Percentiles rank a stretch among this genome's conserved stretches.
Conservation (phyloP, 2,329 filamentous ascomycete species). For the Neopestalotiopsis sp. region DNA sequence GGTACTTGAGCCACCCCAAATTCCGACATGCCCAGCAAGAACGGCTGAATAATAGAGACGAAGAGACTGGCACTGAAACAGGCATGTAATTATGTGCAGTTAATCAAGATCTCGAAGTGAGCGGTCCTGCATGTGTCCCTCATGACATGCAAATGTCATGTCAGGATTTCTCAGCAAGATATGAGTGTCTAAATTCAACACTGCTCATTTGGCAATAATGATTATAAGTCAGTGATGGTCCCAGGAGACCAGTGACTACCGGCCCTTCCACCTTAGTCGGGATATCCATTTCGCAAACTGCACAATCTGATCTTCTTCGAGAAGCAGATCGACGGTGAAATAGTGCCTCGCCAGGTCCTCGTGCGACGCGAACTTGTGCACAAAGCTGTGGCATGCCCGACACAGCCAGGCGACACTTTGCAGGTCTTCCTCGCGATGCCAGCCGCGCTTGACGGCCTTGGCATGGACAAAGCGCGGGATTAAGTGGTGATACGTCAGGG, state of each 20-base stretch:
- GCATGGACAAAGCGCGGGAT: constrained; percentile 80
- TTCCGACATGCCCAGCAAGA: no score
- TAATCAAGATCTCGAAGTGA: no score
- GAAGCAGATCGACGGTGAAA: constrained; percentile 74
- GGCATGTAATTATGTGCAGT: no score
- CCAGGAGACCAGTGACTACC: constrained; percentile 19
- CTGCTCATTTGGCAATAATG: no score
- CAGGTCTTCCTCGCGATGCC: constrained; percentile 77
- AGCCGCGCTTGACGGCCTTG: constrained; percentile 77
- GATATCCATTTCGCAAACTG: constrained; percentile 76
- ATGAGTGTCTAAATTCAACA: not conserved
- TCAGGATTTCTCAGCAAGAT: not conserved
- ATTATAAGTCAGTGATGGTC: not conserved
- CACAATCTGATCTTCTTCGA: constrained; percentile 73
- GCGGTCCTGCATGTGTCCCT: no score
- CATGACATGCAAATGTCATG: no score
- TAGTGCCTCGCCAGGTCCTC: constrained; percentile 77
- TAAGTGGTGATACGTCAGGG: constrained; percentile 82
- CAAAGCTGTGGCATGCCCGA: constrained; percentile 81
- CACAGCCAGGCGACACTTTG: constrained; percentile 88
- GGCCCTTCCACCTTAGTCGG: constrained; percentile 73
- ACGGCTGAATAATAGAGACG: no score
- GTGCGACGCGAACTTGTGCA: constrained; percentile 76
- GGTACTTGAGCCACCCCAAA: no score
- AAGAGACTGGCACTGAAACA: no score